A percentile compares a stretch with the other conserved stretches of the same genome.
Evolutionary conservation across 2,329 filamentous ascomycete species (phyloP).

Genomic region (Sporothrix phasma): DNA sequence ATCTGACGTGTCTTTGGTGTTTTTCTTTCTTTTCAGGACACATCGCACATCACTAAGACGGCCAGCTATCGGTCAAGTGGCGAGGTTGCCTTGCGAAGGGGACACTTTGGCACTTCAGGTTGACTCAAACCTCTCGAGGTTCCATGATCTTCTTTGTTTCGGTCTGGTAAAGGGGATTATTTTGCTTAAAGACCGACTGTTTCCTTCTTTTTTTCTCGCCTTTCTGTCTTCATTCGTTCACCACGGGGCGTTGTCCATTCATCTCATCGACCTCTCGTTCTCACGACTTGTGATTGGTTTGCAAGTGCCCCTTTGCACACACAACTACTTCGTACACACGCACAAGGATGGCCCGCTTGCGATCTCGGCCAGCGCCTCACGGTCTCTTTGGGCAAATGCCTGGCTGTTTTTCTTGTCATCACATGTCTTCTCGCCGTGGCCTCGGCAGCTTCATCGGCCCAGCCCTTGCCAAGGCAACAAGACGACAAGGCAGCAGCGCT

Average conservation of each 20-base stretch:
- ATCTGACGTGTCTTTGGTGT: not conserved
- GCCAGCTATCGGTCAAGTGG: not conserved
- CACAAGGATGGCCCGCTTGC: not conserved
- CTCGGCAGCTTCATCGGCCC: not conserved
- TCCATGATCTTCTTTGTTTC: not conserved
- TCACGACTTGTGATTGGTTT: not conserved
- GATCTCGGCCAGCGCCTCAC: not conserved
- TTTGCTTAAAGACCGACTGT: not conserved
- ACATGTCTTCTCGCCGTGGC: not conserved
- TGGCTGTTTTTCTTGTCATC: conserved; percentile 4
- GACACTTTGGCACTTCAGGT: conserved; percentile 5
- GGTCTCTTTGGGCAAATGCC: not conserved
- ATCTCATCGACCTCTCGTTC: not conserved
- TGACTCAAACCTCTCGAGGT: not conserved
- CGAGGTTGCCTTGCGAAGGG: conserved; percentile 13
- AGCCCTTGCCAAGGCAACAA: not conserved
- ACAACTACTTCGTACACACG: too few species aligned
- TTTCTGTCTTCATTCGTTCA: not conserved
- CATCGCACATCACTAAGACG: conserved; percentile 3
- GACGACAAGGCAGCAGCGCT: not conserved
- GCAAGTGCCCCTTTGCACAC: not conserved
- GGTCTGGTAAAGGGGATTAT: not conserved
- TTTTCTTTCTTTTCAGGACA: not conserved
- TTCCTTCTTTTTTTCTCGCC: not conserved
- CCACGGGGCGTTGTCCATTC: not conserved